Conservation (phyloP, 78 protist genomes). For the Dictyostelium firmibasis region DNA sequence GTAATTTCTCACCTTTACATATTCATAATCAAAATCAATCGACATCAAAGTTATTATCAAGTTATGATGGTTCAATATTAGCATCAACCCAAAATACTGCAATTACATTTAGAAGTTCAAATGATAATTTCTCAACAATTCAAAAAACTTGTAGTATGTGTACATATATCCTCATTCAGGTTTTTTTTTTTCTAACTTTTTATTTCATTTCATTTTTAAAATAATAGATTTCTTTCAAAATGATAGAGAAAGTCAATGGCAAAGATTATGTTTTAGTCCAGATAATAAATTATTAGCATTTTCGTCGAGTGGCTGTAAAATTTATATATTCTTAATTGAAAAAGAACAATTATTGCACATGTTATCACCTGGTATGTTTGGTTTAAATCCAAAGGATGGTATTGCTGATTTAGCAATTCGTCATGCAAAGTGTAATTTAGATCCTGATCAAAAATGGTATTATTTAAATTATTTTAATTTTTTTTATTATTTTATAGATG, state of each 20-base stretch:
- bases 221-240: neutral
- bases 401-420: slow-evolving; percentile 59
- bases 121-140: slow-evolving; percentile 59
- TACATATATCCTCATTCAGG: neutral
- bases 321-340: slow-evolving; percentile 40
- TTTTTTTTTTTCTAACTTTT: neutral
- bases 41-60: slow-evolving; percentile 7
- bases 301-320: slow-evolving; percentile 66
- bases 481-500: neutral
- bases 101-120: slow-evolving; percentile 24
- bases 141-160: slow-evolving; percentile 41
- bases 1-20: slow-evolving; percentile 44
- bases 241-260: slow-evolving; percentile 74
- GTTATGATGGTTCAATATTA: slow-evolving; percentile 49
- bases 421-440: slow-evolving; percentile 36
- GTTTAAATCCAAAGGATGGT: slow-evolving; percentile 59
- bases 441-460: slow-evolving; percentile 29
- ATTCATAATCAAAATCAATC: slow-evolving; percentile 35
- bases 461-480: neutral
- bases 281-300: slow-evolving; percentile 55
- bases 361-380: slow-evolving; percentile 41
- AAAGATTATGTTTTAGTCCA: slow-evolving; percentile 61
- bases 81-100: slow-evolving; percentile 45
- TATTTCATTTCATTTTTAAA: neutral
- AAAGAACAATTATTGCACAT: slow-evolving; percentile 15